Evolutionary conservation across 768 basidiomycete species (phyloP), one percentile per base, ranked within the genome.

Genomic region (Imleria badia): DNA sequence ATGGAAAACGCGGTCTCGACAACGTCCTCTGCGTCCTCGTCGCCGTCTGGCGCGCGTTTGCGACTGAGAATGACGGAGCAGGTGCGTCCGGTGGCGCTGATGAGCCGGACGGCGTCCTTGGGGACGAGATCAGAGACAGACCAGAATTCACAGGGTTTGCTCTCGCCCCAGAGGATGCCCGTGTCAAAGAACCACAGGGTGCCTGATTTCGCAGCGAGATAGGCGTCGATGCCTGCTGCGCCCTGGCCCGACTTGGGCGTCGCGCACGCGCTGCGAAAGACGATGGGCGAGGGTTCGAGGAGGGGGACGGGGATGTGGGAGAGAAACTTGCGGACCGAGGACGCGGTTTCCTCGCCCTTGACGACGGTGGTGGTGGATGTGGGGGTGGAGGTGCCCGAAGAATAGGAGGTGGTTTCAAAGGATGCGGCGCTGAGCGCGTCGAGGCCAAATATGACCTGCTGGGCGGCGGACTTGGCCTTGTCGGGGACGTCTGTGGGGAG

Each of bases 111-210:
- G 15, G 77, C 84, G 19, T 81, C 81, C 53, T 74, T 78, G 48
- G 74, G 70, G 17, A 80, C 26, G 26, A 91, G 68, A 58, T 85
- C 81, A 42, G 77, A 74, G 22, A 86, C 69, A 4, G 83, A 71
- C 84, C 89, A 91, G 62, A 88, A 91, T 60, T 89, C 86, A 63
- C 86, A 89, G 3, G 87, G 87, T 58, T 86, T 87, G 63, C 80
- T 81, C 65, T 89, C 85, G 22, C 85, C 87, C 81, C 86, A 87
- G 9, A 91, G 76, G 15, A 91, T 76, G 7, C 88, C 89, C 22
- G 75, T 73, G 38, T 76, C 71, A 43, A 86, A 74, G 75, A 91
- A 91, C 85, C 88, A 88, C 38, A 91, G 72, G 43, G 77, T 85
- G 1, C 87, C 87, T 2, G 76, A 67, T 65, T 89, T 90, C 1